These are phyloP conservation scores for Colletotrichum shisoi DNA, from an alignment of 2,329 filamentous ascomycete species.

Conservation along the genomic window DNA sequence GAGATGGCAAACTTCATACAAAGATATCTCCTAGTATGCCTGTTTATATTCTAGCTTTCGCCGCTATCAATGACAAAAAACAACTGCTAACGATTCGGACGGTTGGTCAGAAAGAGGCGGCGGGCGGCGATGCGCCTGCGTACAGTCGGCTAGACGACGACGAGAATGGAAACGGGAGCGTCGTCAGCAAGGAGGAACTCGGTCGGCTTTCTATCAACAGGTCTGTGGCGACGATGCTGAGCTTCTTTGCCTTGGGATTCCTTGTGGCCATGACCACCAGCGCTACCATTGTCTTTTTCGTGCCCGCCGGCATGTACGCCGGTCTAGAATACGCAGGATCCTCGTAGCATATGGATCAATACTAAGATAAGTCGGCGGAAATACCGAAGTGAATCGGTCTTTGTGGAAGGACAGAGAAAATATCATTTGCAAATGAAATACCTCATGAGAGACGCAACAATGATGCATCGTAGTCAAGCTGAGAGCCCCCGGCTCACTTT, in stretches of 20 bases:
- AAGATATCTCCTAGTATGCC: neutral
- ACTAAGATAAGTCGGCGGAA: too few species aligned
- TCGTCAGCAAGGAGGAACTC: neutral
- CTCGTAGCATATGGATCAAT: neutral
- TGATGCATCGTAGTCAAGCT: too few species aligned
- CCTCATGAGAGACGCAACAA: too few species aligned
- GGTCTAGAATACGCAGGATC: neutral
- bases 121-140: neutral
- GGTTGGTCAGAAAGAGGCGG: neutral
- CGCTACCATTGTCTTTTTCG: constrained; percentile 5
- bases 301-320: neutral
- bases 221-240: constrained; percentile 5
- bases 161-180: neutral
- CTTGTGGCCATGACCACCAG: neutral
- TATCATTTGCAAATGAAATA: too few species aligned
- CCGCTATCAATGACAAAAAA: too few species aligned
- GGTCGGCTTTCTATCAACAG: neutral
- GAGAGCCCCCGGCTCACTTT: too few species aligned
- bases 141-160: neutral
- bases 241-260: constrained; percentile 13
- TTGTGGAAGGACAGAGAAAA: too few species aligned
- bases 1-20: neutral
- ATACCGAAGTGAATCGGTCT: too few species aligned
- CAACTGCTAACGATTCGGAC: neutral
- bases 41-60: too few species aligned